Base-by-base conservation (phyloP, 768 basidiomycete species). In the Nidularia pulvinata region DNA sequence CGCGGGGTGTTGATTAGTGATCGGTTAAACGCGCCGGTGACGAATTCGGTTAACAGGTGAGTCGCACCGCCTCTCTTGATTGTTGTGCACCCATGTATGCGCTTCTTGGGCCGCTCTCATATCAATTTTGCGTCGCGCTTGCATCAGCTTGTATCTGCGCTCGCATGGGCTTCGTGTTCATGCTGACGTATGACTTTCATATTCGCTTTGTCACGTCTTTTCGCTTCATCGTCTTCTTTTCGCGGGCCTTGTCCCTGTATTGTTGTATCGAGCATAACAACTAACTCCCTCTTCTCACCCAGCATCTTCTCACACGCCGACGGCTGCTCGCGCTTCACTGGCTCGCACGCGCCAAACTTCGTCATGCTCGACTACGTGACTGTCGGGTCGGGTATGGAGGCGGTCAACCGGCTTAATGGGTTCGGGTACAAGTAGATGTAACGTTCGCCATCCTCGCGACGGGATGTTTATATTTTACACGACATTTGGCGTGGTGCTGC, bases 301-400 rank as follows among this genome's bases (percentile, higher is more conserved):
- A 77, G 76, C 7, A 77, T 79, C 46, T 48, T 73, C 2, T 65
- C 67, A n/a, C 62, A 82, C 56, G 76, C 74, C 0, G 65, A 73
- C 44, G 71, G 75, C 0, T 83, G 82, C 63, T 69, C 2, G 73
- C 69, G 0, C 64, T 83, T 83, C 25, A 75, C 70, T 1, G 75
- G 67, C 7, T 73, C 72, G 11, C 71, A 74, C 32, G 72, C 74
- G 10, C 82, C 82, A 0, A 76, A 78, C 49, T 84, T 83, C 62
- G 65, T 84, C 33, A 67, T 84, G 19, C 69, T 83, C 19, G 83
- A 83, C 63, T 85, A 65, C 48, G 77, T 82, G 7, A 69, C 83
- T 58, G 50, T 78, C 30, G 83, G 82, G 3, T 55, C 77, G 13
- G 80, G 68, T 1, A 63, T 77, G 50, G 48, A 66, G 30, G 79